Percentiles rank a stretch among this genome's conserved stretches.
Evolutionary conservation across 2,329 filamentous ascomycete genomes (phyloP).

Genomic region (Diaporthe sp.): DNA sequence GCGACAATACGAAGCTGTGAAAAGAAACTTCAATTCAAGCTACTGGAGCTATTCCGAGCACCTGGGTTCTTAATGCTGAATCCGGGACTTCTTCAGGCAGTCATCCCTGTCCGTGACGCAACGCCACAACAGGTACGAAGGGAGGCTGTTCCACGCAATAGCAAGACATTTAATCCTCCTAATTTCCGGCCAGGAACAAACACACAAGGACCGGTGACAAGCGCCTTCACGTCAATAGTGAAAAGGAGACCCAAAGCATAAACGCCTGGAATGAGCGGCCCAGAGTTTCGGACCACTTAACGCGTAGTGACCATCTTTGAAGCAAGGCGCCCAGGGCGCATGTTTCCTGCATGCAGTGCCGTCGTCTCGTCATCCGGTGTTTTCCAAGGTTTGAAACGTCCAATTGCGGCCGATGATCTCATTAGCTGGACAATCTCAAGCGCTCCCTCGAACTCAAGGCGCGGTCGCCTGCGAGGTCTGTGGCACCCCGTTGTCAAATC

Average conservation of each 20-base stretch:
- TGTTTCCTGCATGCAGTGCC: neutral
- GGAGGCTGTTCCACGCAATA: slow-evolving; percentile 32
- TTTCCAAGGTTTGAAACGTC: slow-evolving; percentile 38
- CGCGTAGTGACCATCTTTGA: slow-evolving; percentile 12
- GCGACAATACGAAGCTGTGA: neutral
- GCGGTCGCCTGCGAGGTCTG: slow-evolving; percentile 17
- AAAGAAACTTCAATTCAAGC: neutral
- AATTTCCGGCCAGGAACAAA: slow-evolving; percentile 37
- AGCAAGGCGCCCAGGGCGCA: neutral
- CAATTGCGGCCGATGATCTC: slow-evolving; percentile 38
- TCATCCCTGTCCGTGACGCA: slow-evolving; percentile 27
- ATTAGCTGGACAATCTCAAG: slow-evolving; percentile 32
- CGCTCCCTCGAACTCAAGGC: neutral
- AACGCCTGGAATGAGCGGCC: slow-evolving; percentile 24
- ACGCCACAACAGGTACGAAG: slow-evolving; percentile 16
- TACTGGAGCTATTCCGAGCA: slow-evolving; percentile 18
- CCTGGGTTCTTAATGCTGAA: neutral
- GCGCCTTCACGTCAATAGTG: neutral
- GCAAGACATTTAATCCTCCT: slow-evolving; percentile 34
- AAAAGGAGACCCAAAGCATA: slow-evolving; percentile 20
- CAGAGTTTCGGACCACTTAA: neutral
- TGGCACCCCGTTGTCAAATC: neutral
- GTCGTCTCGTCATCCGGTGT: slow-evolving; percentile 26
- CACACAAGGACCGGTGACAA: slow-evolving; percentile 3
- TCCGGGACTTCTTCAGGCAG: slow-evolving; percentile 3